Evolutionary conservation across 2,329 filamentous ascomycete genomes (phyloP), one percentile per base, ranked within the genome.

Genomic region (Hypoxylon sp.): DNA sequence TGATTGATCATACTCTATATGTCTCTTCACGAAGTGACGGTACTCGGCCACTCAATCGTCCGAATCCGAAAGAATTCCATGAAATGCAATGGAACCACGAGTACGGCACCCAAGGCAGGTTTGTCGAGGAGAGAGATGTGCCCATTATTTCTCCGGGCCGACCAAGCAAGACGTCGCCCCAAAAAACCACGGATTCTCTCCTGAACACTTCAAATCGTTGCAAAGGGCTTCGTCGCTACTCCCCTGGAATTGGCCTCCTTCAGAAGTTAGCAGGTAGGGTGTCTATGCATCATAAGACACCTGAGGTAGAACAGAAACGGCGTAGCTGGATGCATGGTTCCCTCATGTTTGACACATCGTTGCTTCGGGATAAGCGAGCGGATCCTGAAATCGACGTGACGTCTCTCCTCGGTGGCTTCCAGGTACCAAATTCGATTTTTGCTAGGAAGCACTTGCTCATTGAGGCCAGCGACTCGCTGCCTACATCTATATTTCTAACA

Each of bases 351-450:
- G 74, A 77, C 6, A 64, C 74, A 8, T 49, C 70, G 5, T 55
- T 59, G 6, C 67, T 68, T 30, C 70, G 60, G 54, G 73, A 77
- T 49, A 72, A 69, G 46, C 55, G 60, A 31, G n/a, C 62, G 22
- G 57, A 42, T 3, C 48, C 65, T 22, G 70, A 64, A 22, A 14
- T 48, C 1, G 22, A 65, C 11, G 67, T 70, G 10, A 67, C 78
- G 10, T 76, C 79, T 37, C 75, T 80, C 48, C 79, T 81, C 3
- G 73, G 75, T n/a, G 80, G 78, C 6, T 77, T 75, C 51, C 72
- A 80, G 20, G 78, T 84, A 48, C 83, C 82, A 2, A 82, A 84
- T 64, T 81, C 81, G 11, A 82, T 81, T 50, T 84, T 84, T 68
- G 83, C 82, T 5, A 76, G 83, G 59, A 84, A 84, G 61, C 79